A percentile compares a stretch with the other conserved stretches of the same genome.
phyloP scores from a whole-genome alignment of 768 basidiomycete genomes.

The Cytidiella melzeri region DNA sequence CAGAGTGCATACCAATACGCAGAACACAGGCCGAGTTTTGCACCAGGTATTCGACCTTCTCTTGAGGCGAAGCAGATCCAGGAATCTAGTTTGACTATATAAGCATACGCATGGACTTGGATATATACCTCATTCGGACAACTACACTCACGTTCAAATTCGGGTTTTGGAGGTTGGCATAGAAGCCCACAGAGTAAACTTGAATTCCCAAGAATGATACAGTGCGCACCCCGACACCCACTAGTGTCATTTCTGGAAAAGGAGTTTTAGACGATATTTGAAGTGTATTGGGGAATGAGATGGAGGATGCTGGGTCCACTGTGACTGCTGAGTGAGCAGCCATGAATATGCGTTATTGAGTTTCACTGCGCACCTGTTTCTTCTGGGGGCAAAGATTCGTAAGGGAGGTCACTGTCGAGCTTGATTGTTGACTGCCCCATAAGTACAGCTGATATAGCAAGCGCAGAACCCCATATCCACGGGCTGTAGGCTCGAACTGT shows the following conservation, averaged over 20 bases:
- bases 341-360: background rate
- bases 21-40: conserved; percentile 64
- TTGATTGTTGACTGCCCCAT: conserved; percentile 28
- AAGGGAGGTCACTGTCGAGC: conserved; percentile 36
- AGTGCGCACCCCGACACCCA: conserved; percentile 82
- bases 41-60: conserved; percentile 66
- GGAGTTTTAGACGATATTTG: conserved; percentile 57
- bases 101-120: background rate
- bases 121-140: background rate
- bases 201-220: conserved; percentile 86
- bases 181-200: conserved; percentile 89
- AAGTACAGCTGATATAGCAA: conserved; percentile 29
- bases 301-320: conserved; percentile 73
- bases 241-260: conserved; percentile 56
- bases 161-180: conserved; percentile 72
- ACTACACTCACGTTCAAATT: conserved; percentile 49
- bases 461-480: conserved; percentile 17
- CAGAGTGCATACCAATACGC: conserved; percentile 52
- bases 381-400: conserved; percentile 6
- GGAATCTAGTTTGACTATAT: conserved; percentile 47
- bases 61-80: conserved; percentile 48
- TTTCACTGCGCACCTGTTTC: conserved; percentile 17
- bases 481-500: conserved; percentile 6
- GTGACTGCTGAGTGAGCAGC: background rate
- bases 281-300: conserved; percentile 65